These are phyloP conservation scores for Trebouxia sp. DNA, from an alignment of 139 green algal species.

Conservation along the genomic window DNA sequence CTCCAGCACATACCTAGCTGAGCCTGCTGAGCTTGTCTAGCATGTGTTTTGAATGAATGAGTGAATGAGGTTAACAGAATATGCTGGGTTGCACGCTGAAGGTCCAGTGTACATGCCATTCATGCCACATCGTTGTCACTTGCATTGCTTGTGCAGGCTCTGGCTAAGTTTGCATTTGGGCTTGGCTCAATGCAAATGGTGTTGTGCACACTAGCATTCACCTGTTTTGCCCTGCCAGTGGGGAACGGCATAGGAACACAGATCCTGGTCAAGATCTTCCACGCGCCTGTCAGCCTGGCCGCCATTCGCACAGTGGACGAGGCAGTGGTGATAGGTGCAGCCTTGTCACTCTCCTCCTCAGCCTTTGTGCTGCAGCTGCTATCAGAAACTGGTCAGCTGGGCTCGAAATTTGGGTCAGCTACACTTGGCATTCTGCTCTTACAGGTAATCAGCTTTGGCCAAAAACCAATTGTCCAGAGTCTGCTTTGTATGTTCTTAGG, in stretches of 20 bases:
- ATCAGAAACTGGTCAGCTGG: constrained; percentile 79
- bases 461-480: background rate
- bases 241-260: constrained; percentile 77
- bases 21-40: too few species aligned
- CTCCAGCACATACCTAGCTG: too few species aligned
- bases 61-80: too few species aligned
- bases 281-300: constrained; percentile 42
- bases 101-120: too few species aligned
- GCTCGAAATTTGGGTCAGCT: constrained; percentile 82
- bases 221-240: constrained; percentile 72
- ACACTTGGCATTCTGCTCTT: constrained; percentile 96
- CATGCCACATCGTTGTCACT: too few species aligned
- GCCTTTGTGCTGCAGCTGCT: constrained; percentile 97
- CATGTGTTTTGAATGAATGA: too few species aligned
- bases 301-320: constrained; percentile 66
- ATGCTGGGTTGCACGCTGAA: too few species aligned
- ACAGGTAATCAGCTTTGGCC: constrained; percentile 47
- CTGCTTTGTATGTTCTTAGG: too few species aligned
- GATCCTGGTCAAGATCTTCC: constrained; percentile 78
- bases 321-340: constrained; percentile 88
- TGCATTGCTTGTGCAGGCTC: constrained; percentile 53
- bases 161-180: constrained; percentile 95
- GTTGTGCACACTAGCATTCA: constrained; percentile 75
- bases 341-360: constrained; percentile 84
- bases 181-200: constrained; percentile 85